Conservation (phyloP, 2,329 filamentous ascomycete genomes). For the Penicillium sp. region DNA sequence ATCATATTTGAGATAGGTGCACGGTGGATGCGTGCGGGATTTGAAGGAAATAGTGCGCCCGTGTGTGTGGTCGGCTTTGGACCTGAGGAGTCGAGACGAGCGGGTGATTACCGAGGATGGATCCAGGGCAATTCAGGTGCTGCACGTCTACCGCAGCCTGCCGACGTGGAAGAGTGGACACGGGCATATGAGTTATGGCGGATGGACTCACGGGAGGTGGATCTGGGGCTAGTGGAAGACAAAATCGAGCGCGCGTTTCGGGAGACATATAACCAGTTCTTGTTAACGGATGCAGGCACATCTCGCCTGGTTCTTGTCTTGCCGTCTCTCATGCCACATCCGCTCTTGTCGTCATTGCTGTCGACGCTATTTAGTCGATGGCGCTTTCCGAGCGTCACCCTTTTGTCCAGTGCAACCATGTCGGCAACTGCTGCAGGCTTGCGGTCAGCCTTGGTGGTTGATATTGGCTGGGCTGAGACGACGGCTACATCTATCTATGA, state of each 20-base stretch:
- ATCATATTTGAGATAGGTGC: slow-evolving; percentile 81
- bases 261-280: slow-evolving; percentile 76
- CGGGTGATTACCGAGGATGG: slow-evolving; percentile 79
- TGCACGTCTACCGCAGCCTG: slow-evolving; percentile 31
- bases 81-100: slow-evolving; percentile 71
- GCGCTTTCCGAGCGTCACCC: slow-evolving; percentile 74
- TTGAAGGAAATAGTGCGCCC: slow-evolving; percentile 77
- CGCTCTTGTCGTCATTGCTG: slow-evolving; percentile 71
- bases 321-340: slow-evolving; percentile 73
- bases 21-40: slow-evolving; percentile 75
- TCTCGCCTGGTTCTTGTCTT: slow-evolving; percentile 72
- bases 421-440: slow-evolving; percentile 75
- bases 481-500: slow-evolving; percentile 84
- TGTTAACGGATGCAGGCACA: slow-evolving; percentile 61
- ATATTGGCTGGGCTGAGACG: slow-evolving; percentile 92
- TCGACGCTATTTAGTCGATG: slow-evolving; percentile 78
- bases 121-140: slow-evolving; percentile 52
- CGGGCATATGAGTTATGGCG: slow-evolving; percentile 69
- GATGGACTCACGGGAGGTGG: slow-evolving; percentile 68
- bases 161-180: slow-evolving; percentile 46
- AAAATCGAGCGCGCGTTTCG: slow-evolving; percentile 80
- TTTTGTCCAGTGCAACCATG: slow-evolving; percentile 76
- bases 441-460: slow-evolving; percentile 80
- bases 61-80: slow-evolving; percentile 70
- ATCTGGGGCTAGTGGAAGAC: slow-evolving; percentile 79